A percentile compares a stretch with the other conserved stretches of the same genome.
phyloP scores from a whole-genome alignment of 371 early-diverging fungal genomes.

The Mortierella sp. region DNA sequence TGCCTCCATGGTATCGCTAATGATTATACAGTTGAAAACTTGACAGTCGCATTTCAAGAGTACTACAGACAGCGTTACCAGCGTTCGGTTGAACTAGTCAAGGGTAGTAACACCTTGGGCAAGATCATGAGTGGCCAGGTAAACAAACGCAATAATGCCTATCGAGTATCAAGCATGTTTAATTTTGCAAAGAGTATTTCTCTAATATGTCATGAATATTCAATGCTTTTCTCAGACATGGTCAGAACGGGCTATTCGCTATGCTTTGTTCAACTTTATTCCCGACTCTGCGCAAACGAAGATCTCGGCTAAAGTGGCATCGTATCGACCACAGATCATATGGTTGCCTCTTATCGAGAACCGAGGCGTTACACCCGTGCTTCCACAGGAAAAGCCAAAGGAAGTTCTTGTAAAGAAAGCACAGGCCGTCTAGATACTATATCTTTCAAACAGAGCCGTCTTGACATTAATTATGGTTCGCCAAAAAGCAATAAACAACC shows the following conservation, averaged over 20 bases:
- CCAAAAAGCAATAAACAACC: too few relatives aligned
- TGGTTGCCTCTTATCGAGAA: slow-evolving; percentile 11
- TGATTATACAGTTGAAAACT: not conserved
- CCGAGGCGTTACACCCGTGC: not conserved
- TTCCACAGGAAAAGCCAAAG: slow-evolving; percentile 1
- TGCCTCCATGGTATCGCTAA: not conserved
- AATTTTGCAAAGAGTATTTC: too few relatives aligned
- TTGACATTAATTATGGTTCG: too few relatives aligned
- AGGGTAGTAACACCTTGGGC: not conserved
- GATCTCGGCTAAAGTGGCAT: not conserved
- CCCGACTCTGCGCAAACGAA: not conserved
- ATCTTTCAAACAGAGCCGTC: too few relatives aligned
- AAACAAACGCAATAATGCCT: not conserved
- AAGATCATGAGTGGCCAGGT: not conserved
- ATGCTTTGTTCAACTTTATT: slow-evolving; percentile 4
- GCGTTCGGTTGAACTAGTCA: not conserved
- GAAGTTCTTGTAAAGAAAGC: too few relatives aligned
- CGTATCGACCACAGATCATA: slow-evolving; percentile 19
- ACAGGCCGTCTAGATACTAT: too few relatives aligned
- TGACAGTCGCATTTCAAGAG: not conserved
- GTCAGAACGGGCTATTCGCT: slow-evolving; percentile 8
- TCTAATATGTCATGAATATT: too few relatives aligned
- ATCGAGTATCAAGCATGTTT: too few relatives aligned
- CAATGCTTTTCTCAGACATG: not conserved
- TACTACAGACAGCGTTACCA: not conserved